A percentile compares a stretch with the other conserved stretches of the same genome.
Conservation (phyloP, 1,139 yeast species). For the Zygotorulaspora mrakii region DNA sequence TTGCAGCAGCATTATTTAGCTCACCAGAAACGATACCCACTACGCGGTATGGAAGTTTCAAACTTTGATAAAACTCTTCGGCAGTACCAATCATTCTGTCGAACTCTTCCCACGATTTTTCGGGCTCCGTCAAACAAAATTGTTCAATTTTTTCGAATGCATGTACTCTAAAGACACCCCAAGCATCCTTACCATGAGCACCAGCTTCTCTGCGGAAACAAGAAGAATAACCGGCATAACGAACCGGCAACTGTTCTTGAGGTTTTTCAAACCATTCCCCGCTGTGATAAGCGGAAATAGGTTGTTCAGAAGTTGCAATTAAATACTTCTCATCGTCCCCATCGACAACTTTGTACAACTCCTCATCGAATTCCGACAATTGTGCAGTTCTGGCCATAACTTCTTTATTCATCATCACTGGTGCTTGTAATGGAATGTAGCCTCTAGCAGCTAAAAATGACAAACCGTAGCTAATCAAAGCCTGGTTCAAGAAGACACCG, state of each 20-base stretch:
- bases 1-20: slow-evolving; percentile 97
- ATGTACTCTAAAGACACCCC: slow-evolving; percentile 99
- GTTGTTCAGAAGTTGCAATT: slow-evolving; percentile 99
- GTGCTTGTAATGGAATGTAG: slow-evolving; percentile 92
- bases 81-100: slow-evolving; percentile 89
- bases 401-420: slow-evolving; percentile 99
- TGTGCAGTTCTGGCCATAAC: slow-evolving; percentile 99
- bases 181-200: slow-evolving; percentile 98
- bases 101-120: slow-evolving; percentile 95
- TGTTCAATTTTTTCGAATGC: slow-evolving; percentile 98
- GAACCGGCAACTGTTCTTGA: slow-evolving; percentile 89
- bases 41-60: slow-evolving; percentile 92
- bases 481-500: slow-evolving; percentile 97
- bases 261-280: slow-evolving; percentile 99
- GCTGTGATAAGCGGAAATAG: slow-evolving; percentile 96
- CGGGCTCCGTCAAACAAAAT: slow-evolving; percentile 93
- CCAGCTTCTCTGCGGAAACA: slow-evolving; percentile 99
- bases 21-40: slow-evolving; percentile 99
- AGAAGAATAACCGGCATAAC: slow-evolving; percentile 96
- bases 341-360: slow-evolving; percentile 90
- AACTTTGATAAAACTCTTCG: slow-evolving; percentile 89
- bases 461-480: slow-evolving; percentile 93
- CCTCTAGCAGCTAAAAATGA: slow-evolving; percentile 74
- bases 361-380: slow-evolving; percentile 96
- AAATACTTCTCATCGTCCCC: slow-evolving; percentile 97